Conservation (phyloP, 441 rosid species). For the Populus hybrid region DNA sequence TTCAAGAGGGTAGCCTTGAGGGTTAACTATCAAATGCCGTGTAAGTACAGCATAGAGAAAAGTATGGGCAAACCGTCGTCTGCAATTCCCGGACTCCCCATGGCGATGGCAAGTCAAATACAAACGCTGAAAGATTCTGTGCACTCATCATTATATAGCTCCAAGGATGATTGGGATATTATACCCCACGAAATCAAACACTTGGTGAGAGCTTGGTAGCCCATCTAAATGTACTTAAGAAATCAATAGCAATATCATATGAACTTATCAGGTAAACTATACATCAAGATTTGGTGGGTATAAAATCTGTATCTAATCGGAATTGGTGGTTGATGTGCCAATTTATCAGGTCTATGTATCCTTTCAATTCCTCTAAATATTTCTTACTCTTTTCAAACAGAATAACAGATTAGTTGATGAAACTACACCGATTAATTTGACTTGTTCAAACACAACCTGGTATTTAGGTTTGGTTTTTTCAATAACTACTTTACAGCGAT, state of each 20-base stretch:
- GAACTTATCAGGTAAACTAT: constrained; percentile 21
- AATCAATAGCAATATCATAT: neutral
- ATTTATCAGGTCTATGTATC: neutral
- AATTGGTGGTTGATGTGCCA: constrained; percentile 23
- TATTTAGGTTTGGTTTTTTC: neutral
- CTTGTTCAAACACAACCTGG: neutral
- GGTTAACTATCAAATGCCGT: constrained; percentile 35
- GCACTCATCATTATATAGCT: constrained; percentile 17
- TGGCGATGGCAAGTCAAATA: constrained; percentile 52
- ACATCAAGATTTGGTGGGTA: constrained; percentile 24
- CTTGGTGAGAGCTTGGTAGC: constrained; percentile 21
- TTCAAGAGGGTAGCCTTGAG: constrained; percentile 16
- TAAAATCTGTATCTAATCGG: constrained; percentile 18
- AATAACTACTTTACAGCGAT: neutral
- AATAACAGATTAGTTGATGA: constrained; percentile 13
- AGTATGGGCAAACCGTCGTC: constrained; percentile 41
- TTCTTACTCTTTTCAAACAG: neutral
- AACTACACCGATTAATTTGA: constrained; percentile 5
- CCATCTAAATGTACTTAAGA: constrained; percentile 25
- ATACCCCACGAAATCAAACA: constrained; percentile 54
- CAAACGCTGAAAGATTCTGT: constrained; percentile 26
- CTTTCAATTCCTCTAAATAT: neutral
- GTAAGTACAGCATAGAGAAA: constrained; percentile 48
- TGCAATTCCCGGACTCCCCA: constrained; percentile 29
- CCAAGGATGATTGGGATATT: constrained; percentile 49